A percentile compares a stretch with the other conserved stretches of the same genome.
Conservation (phyloP, 352 stramenopile genomes). For the Phytophthora citrophthora region DNA sequence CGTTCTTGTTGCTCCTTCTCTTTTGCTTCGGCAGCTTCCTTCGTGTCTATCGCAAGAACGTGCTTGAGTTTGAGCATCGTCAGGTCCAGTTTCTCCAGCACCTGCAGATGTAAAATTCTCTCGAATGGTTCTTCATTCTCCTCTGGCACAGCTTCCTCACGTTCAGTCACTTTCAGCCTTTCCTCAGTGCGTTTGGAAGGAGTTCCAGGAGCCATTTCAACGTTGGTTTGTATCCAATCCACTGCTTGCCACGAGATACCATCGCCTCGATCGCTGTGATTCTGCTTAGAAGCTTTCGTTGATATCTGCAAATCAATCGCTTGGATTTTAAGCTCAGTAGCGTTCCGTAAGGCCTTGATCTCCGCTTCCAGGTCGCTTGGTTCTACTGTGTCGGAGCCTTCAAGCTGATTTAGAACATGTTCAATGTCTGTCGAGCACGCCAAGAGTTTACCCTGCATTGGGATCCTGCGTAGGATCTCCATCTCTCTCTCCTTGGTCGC, state of each 20-base stretch:
- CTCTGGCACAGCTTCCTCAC: no score
- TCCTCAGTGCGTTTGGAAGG: neutral
- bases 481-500: no score
- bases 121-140: slow-evolving; percentile 28
- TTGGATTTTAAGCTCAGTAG: slow-evolving; percentile 29
- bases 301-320: slow-evolving; percentile 43
- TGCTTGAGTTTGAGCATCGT: slow-evolving; percentile 73
- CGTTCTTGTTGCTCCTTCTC: slow-evolving; percentile 21
- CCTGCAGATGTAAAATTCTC: slow-evolving; percentile 50
- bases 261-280: neutral
- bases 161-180: no score
- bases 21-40: slow-evolving; percentile 50
- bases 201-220: slow-evolving; percentile 2
- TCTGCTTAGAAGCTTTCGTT: neutral
- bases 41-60: slow-evolving; percentile 52
- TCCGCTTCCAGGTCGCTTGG: slow-evolving; percentile 16
- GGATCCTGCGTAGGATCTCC: no score
- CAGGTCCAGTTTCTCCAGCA: slow-evolving; percentile 63
- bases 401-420: no score
- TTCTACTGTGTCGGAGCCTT: no score
- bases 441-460: no score
- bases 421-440: no score
- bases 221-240: slow-evolving; percentile 37
- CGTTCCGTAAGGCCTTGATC: slow-evolving; percentile 27
- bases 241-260: slow-evolving; percentile 18